Conservation (phyloP, 495 filamentous ascomycete species). For the Lasiosphaeria miniovina region DNA sequence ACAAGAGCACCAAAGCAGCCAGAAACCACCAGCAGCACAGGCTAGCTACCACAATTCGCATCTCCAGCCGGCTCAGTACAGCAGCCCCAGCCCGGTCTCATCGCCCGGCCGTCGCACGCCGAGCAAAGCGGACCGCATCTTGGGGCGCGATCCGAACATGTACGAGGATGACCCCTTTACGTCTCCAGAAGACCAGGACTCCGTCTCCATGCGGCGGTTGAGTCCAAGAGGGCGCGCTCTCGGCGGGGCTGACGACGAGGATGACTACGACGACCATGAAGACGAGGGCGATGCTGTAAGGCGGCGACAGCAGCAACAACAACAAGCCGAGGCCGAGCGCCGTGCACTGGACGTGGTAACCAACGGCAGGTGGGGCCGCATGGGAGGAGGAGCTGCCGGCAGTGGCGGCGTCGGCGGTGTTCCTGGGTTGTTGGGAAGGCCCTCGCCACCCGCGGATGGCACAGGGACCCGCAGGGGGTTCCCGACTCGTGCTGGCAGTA, state of each 20-base stretch:
- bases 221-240: constrained; percentile 36
- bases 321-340: constrained; percentile 32
- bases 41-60: background rate
- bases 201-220: constrained; percentile 42
- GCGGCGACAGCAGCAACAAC: constrained; percentile 6
- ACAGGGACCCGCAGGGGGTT: too few species aligned
- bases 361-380: constrained; percentile 34
- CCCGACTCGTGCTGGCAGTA: background rate
- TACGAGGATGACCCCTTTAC: constrained; percentile 37
- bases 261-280: constrained; percentile 18
- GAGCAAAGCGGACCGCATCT: constrained; percentile 49
- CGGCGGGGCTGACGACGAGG: constrained; percentile 31
- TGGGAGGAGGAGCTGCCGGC: background rate
- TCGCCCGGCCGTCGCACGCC: constrained; percentile 22
- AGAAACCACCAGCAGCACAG: background rate
- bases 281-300: constrained; percentile 11
- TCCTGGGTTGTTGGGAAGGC: constrained; percentile 30
- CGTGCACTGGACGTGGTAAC: constrained; percentile 43
- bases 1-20: background rate
- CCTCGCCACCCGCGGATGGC: background rate
- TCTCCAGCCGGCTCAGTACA: background rate
- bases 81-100: constrained; percentile 3
- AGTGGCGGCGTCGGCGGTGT: constrained; percentile 31
- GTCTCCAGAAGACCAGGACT: constrained; percentile 14
- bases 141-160: constrained; percentile 48